Conservation (phyloP, 2,329 filamentous ascomycete species). For the Rhytidhysteron rufulum region DNA sequence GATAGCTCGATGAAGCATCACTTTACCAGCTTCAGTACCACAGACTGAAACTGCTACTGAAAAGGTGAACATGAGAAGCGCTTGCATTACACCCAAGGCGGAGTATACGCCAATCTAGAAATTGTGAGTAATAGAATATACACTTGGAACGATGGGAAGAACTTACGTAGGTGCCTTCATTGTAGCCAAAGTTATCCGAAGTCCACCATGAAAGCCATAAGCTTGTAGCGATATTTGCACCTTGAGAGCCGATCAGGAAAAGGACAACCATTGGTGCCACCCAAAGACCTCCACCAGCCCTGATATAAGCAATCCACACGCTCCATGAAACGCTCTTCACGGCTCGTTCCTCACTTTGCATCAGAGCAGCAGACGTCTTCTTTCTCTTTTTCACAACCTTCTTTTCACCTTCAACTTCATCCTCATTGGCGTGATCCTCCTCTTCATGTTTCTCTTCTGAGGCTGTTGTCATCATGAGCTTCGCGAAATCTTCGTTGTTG, state of each 20-base stretch:
- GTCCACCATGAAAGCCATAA: slow-evolving; percentile 96
- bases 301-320: slow-evolving; percentile 75
- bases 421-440: slow-evolving; percentile 48
- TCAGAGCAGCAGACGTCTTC: slow-evolving; percentile 56
- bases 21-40: slow-evolving; percentile 77
- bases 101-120: slow-evolving; percentile 62
- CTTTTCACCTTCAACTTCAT: slow-evolving; percentile 57
- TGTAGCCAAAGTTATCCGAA: slow-evolving; percentile 67
- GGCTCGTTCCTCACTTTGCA: slow-evolving; percentile 71
- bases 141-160: slow-evolving; percentile 10
- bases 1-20: slow-evolving; percentile 78
- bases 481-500: slow-evolving; percentile 71
- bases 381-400: slow-evolving; percentile 46
- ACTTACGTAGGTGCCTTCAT: slow-evolving; percentile 68
- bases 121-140: slow-evolving; percentile 17
- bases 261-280: slow-evolving; percentile 63
- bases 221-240: slow-evolving; percentile 80
- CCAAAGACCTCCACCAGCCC: slow-evolving; percentile 67
- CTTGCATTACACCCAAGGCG: slow-evolving; percentile 67
- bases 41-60: slow-evolving; percentile 72
- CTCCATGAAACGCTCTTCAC: slow-evolving; percentile 73
- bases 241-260: slow-evolving; percentile 69
- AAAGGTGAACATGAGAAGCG: slow-evolving; percentile 74
- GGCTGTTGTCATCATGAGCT: slow-evolving; percentile 76
- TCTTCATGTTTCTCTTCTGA: slow-evolving; percentile 53